Base-by-base conservation (phyloP, 2,329 filamentous ascomycete genomes). In the Chalaropsis thielavioides region DNA sequence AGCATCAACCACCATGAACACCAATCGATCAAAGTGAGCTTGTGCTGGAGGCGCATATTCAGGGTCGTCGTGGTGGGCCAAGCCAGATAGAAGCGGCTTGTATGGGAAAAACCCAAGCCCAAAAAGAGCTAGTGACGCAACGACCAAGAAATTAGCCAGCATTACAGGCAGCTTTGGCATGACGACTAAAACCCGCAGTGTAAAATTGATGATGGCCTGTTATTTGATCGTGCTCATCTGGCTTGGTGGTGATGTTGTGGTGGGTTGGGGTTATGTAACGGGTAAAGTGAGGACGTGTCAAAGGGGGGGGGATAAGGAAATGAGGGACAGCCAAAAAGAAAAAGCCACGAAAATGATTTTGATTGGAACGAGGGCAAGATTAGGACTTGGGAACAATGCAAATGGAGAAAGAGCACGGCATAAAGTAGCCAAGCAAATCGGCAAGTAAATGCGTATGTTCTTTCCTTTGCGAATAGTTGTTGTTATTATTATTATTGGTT, bases 1-100 rank as follows among this genome's bases (percentile, higher is more conserved):
- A 27, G 94, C 92, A 81, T 99, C 94, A 35, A 99, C 88, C 6
- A 99, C 91, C 92, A 99, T 97, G 74, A 99, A 96, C 64, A 99
- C 80, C 63, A 97, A 79, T 71, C 87, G 91, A 75, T 97, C 85
- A 74, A 99, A 99, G 0, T 88, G 85, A 41, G 89, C 81, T 61
- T 79, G 75, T 2, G 88, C 85, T 6, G 80, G 80, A 59, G 75
- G 71, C 22, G 78, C 84, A 76, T 81, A 79, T 24, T 56, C 43
- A 35, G 82, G 72, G 61, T 80, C 71, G 68, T 83, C 81, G 74
- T 86, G 88, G 68, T 81, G 78, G 10, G 94, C 92, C 59, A 96
- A 78, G 3, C 94, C 94, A 11, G 92, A 85, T 60, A 99, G 80
- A 69, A 96, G 88, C 2, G 94, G 91, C 72, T 99, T 99, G 76